phyloP scores from a whole-genome alignment of 2,329 filamentous ascomycete genomes.

The Microthyrium microscopicum region DNA sequence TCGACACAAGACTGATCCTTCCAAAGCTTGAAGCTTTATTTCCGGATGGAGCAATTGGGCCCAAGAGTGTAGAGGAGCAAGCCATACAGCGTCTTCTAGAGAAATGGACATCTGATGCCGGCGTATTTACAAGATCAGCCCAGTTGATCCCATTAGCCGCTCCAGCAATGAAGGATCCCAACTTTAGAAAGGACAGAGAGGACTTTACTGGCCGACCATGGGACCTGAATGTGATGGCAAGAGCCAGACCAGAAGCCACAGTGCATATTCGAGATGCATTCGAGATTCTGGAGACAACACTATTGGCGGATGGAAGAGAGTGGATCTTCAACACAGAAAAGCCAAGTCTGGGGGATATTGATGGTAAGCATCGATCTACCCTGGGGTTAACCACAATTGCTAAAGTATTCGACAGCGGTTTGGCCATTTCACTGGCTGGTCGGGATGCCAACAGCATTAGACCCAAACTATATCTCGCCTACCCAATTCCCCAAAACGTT shows the following conservation, averaged over 20 bases:
- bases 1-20: constrained; percentile 54
- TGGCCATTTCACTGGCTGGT: constrained; percentile 53
- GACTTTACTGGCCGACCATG: constrained; percentile 25
- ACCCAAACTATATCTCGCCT: constrained; percentile 33
- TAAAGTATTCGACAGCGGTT: constrained; percentile 27
- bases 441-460: constrained; percentile 38
- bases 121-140: constrained; percentile 36
- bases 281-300: constrained; percentile 40
- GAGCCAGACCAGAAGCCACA: constrained; percentile 38
- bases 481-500: constrained; percentile 41
- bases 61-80: constrained; percentile 15
- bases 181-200: constrained; percentile 42
- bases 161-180: constrained; percentile 37
- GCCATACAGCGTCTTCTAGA: constrained; percentile 40
- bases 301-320: constrained; percentile 47
- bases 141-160: constrained; percentile 40
- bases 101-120: constrained; percentile 37
- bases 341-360: constrained; percentile 48
- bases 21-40: constrained; percentile 43
- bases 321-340: constrained; percentile 42
- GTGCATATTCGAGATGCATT: constrained; percentile 38
- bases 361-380: constrained; percentile 25
- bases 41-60: constrained; percentile 24
- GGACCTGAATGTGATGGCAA: constrained; percentile 19
- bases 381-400: constrained; percentile 5